These are phyloP conservation scores for Gnomoniopsis smithogilvyi DNA, from an alignment of 2,329 filamentous ascomycete species.

Conservation along the genomic window DNA sequence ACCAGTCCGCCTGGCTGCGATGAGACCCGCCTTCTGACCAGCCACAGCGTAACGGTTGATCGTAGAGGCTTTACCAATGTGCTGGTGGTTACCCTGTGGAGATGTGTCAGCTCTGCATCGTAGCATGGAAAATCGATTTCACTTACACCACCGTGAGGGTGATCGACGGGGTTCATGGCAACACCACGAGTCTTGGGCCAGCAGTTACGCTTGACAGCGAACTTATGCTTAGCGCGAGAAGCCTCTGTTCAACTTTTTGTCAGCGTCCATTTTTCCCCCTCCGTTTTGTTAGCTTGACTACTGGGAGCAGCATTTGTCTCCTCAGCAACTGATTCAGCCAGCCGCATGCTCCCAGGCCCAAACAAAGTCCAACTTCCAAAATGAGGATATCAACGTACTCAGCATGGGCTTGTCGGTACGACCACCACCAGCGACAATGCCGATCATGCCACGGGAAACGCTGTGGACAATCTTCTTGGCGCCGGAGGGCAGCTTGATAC, in stretches of 20 bases:
- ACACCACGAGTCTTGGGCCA: slow-evolving; percentile 99
- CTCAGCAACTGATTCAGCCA: neutral
- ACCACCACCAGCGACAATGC: slow-evolving; percentile 98
- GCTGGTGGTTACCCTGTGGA: slow-evolving; percentile 93
- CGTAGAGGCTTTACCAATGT: slow-evolving; percentile 99
- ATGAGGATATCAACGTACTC: slow-evolving; percentile 55
- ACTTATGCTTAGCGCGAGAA: slow-evolving; percentile 99
- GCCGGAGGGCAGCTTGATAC: slow-evolving; percentile 97
- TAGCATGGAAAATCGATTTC: slow-evolving; percentile 11
- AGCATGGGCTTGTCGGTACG: slow-evolving; percentile 99
- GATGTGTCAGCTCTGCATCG: slow-evolving; percentile 38
- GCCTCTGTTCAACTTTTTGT: slow-evolving; percentile 70
- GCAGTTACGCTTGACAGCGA: slow-evolving; percentile 99
- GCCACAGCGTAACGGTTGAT: slow-evolving; percentile 96
- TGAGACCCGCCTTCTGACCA: slow-evolving; percentile 99
- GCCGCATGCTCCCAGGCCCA: neutral
- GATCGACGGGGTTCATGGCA: slow-evolving; percentile 99
- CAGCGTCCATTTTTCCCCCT: slow-evolving; percentile 30
- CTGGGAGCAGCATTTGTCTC: neutral
- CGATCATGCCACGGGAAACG: slow-evolving; percentile 94
- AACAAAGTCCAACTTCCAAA: slow-evolving; percentile 15
- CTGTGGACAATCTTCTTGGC: slow-evolving; percentile 99
- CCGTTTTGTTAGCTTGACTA: neutral
- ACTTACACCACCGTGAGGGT: slow-evolving; percentile 89
- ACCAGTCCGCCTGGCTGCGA: slow-evolving; percentile 99